These are phyloP conservation scores for Alternaria conjuncta DNA, from an alignment of 2,329 filamentous ascomycete genomes.

Conservation along the genomic window DNA sequence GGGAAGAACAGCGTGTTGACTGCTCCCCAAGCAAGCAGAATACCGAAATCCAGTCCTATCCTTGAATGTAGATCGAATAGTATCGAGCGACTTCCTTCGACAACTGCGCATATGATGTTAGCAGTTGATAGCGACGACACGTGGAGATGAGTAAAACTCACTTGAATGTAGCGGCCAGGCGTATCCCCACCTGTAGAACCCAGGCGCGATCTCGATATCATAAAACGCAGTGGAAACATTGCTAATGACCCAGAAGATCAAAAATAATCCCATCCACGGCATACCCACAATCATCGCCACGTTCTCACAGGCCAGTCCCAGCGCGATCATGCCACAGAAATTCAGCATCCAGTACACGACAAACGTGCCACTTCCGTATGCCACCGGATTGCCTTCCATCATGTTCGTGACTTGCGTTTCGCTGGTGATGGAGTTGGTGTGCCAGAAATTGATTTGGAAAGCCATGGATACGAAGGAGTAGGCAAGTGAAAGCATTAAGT, in stretches of 20 bases:
- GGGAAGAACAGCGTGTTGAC: constrained; percentile 63
- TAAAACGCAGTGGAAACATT: constrained; percentile 69
- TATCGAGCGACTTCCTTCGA: constrained; percentile 65
- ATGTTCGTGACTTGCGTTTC: constrained; percentile 51
- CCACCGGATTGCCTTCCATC: constrained; percentile 54
- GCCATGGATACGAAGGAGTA: constrained; percentile 70
- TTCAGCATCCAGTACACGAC: constrained; percentile 70
- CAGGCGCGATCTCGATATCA: constrained; percentile 63
- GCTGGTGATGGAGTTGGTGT: constrained; percentile 52
- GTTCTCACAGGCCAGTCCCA: constrained; percentile 70
- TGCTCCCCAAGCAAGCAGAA: constrained; percentile 65
- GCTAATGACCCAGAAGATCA: constrained; percentile 72
- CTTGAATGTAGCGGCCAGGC: constrained; percentile 68
- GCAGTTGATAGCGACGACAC: not conserved
- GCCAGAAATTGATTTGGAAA: constrained; percentile 66
- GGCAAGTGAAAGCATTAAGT: constrained; percentile 67
- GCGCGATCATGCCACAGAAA: constrained; percentile 66
- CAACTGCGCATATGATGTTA: constrained; percentile 49
- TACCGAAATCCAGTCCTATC: constrained; percentile 66
- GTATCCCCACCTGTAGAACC: constrained; percentile 68
- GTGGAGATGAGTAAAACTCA: constrained; percentile 33
- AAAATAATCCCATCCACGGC: constrained; percentile 67
- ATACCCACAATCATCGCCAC: constrained; percentile 67
- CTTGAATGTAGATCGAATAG: constrained; percentile 65
- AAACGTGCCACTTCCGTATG: constrained; percentile 65